Percentiles rank a stretch among this genome's conserved stretches.
These are phyloP conservation scores for Fistulinella prunicolor DNA, from an alignment of 768 basidiomycete species.

Conservation along the genomic window DNA sequence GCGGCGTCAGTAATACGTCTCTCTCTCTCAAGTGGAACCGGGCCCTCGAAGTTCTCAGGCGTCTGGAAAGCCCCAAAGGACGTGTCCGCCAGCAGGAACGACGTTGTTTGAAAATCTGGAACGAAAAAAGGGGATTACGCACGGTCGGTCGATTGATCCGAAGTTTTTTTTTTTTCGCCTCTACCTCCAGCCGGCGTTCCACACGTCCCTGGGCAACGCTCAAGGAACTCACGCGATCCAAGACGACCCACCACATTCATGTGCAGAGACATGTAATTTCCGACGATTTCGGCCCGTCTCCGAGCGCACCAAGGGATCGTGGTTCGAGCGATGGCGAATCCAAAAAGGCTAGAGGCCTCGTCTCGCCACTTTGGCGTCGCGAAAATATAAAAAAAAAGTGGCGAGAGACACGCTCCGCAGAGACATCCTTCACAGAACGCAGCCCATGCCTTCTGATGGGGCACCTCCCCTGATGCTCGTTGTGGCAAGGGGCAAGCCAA, in stretches of 20 bases:
- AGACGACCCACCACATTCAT: slow-evolving; percentile 22
- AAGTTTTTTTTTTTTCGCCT: slow-evolving; percentile 3
- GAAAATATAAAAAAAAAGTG: slow-evolving; percentile 3
- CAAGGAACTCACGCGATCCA: slow-evolving; percentile 18
- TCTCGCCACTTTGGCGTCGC: slow-evolving; percentile 8
- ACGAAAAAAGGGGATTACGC: slow-evolving; percentile 4
- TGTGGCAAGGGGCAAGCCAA: slow-evolving; percentile 20
- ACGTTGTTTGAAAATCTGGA: background rate
- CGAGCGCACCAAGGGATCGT: background rate
- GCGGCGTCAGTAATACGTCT: slow-evolving; percentile 1
- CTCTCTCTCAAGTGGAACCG: slow-evolving; percentile 1
- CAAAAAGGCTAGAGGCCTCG: slow-evolving; percentile 7
- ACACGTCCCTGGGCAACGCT: slow-evolving; percentile 9
- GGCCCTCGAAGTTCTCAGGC: slow-evolving; percentile 9
- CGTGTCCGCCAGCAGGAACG: background rate
- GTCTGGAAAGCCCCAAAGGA: background rate
- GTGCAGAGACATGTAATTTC: slow-evolving; percentile 20
- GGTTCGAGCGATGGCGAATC: slow-evolving; percentile 17
- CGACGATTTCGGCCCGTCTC: slow-evolving; percentile 11
- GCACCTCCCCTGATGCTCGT: slow-evolving; percentile 30
- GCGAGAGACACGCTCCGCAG: slow-evolving; percentile 3
- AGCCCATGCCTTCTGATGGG: slow-evolving; percentile 20
- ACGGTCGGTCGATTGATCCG: slow-evolving; percentile 6
- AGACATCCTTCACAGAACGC: slow-evolving; percentile 17
- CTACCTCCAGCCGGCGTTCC: slow-evolving; percentile 2